Base-by-base conservation (phyloP, 345 rosid species). In the Clarkia xantiana region DNA sequence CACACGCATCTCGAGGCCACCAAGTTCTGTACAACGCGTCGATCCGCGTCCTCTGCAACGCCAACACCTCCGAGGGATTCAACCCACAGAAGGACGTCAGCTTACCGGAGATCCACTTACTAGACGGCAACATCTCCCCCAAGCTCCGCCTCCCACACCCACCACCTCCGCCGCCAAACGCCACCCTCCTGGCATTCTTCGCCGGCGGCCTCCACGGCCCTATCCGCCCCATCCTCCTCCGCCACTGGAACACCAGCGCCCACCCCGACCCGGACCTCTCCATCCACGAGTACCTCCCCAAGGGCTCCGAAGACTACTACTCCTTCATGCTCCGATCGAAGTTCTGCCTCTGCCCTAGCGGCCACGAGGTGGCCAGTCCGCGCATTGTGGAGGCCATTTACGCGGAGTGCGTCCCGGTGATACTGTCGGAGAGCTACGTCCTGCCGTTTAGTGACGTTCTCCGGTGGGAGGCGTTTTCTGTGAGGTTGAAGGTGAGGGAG, bases 291-390 rank as follows among this genome's bases (percentile, higher is more conserved):
- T 86, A 86, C 74, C 88, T 86, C 38, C 94, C 94, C 13, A 64
- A 75, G 52, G 58, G 66, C 63, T 59, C 62, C 40, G 76, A n/a
- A n/a, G n/a, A 77, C 78, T 86, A 75, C 59, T 66, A 74, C 59
- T 64, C 83, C 4, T 70, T 71, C 45, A 77, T 90, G 95, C 72
- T 77, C 46, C 65, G 67, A 12, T 90, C 97, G 11, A 81, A 73
- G 70, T 90, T 68, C 49, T 90, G 97, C 55, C 62, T 90, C 41
- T 90, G 97, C 59, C 97, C 97, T 3, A 90, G 97, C 38, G 97
- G 95, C 9, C 56, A 79, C 3, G 97, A 90, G 46, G 97, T 90
- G 18, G 95, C 97, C 25, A 90, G 97, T 60, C 97, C 97, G 19
- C 70, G 95, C 60, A 64, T 86, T 18, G 87, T 70, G 8, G 97